Evolutionary conservation across 2,329 filamentous ascomycete genomes (phyloP).

Genomic region (Aquanectria penicillioides): DNA sequence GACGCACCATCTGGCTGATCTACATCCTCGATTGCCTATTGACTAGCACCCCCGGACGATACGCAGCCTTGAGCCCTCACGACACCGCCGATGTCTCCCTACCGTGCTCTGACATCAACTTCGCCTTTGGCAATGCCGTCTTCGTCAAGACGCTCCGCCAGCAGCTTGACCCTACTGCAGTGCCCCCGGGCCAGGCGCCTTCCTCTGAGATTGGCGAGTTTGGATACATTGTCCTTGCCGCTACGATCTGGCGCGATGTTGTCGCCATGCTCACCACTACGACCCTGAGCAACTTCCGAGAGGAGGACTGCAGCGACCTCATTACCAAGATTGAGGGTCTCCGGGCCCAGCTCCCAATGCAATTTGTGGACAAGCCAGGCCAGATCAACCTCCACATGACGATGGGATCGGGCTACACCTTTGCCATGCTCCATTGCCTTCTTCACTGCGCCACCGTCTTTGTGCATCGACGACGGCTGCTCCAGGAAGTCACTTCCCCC

Average conservation of each 20-base stretch:
- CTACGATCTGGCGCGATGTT: conserved; percentile 70
- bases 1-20: conserved; percentile 70
- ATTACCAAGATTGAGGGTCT: conserved; percentile 66
- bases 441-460: conserved; percentile 70
- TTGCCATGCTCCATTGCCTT: conserved; percentile 70
- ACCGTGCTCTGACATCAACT: conserved; percentile 70
- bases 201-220: conserved; percentile 69
- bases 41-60: conserved; percentile 69
- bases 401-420: conserved; percentile 71
- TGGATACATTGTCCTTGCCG: conserved; percentile 69
- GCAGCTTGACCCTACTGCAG: conserved; percentile 48
- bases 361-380: conserved; percentile 69
- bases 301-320: conserved; percentile 61
- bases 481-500: conserved; percentile 65
- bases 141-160: conserved; percentile 65
- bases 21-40: conserved; percentile 72
- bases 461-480: conserved; percentile 67
- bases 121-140: conserved; percentile 69
- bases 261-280: conserved; percentile 69
- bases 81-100: conserved; percentile 66
- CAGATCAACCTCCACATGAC: conserved; percentile 72
- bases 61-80: conserved; percentile 63
- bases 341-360: conserved; percentile 64
- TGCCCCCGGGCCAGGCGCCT: conserved; percentile 50
- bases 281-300: conserved; percentile 61